phyloP scores from a whole-genome alignment of 73 alveolate genomes.

The Halteria grandinella region DNA sequence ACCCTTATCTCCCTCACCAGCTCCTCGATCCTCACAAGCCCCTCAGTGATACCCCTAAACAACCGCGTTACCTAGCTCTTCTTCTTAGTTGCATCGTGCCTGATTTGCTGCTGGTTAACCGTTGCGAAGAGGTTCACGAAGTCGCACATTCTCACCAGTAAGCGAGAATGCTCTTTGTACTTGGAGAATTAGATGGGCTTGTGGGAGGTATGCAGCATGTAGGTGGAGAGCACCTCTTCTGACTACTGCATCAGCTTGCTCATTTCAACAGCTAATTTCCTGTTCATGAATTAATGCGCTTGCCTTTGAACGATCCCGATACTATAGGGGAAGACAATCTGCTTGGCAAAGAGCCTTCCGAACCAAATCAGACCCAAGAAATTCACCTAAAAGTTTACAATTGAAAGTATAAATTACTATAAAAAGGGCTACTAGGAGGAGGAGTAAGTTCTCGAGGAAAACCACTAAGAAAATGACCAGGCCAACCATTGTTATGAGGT shows the following conservation, averaged over 20 bases:
- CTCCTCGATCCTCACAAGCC: not conserved
- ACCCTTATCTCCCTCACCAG: constrained; percentile 11
- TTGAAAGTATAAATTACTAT: too few relatives aligned
- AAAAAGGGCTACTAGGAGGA: too few relatives aligned
- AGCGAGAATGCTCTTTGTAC: constrained; percentile 5
- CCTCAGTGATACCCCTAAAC: not conserved
- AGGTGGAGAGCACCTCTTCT: not conserved
- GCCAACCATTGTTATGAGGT: too few relatives aligned
- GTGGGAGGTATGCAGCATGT: constrained; percentile 13
- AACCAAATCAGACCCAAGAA: too few relatives aligned
- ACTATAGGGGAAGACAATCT: constrained; percentile 52
- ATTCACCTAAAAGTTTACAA: too few relatives aligned
- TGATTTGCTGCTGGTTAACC: constrained; percentile 2
- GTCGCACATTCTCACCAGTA: constrained; percentile 8
- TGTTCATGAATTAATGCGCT: constrained; percentile 22
- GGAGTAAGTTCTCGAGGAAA: too few relatives aligned
- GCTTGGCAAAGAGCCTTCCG: too few relatives aligned
- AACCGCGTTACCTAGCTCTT: not conserved
- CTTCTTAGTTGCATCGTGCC: not conserved
- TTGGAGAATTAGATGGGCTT: not conserved
- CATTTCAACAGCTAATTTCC: constrained; percentile 16
- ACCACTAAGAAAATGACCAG: too few relatives aligned
- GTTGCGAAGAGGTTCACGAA: constrained; percentile 23
- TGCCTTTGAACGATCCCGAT: constrained; percentile 4
- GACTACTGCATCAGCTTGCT: not conserved